Conservation (phyloP, 2,329 filamentous ascomycete genomes). For the Colletotrichum orbiculare region DNA sequence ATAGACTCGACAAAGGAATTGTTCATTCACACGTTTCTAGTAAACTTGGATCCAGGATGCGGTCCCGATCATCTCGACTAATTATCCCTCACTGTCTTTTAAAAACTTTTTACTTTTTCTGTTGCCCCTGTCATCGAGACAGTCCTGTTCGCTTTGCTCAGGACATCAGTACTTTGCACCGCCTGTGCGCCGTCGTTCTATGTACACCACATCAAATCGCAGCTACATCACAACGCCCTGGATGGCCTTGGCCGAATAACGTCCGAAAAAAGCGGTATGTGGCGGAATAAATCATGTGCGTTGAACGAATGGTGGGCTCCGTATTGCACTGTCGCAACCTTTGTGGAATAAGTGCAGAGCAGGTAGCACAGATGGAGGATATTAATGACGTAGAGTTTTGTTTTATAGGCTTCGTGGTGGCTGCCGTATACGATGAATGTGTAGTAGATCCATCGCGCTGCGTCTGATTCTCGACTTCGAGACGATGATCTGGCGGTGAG, state of each 20-base stretch:
- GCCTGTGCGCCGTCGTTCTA: conserved; percentile 16
- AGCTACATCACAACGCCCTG: conserved; percentile 6
- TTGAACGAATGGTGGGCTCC: conserved; percentile 28
- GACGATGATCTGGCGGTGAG: conserved; percentile 17
- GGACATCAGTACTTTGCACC: background rate
- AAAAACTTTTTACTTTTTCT: conserved; percentile 22
- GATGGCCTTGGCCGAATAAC: background rate
- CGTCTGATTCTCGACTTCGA: conserved; percentile 13
- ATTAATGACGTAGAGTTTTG: conserved; percentile 20
- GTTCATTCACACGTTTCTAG: conserved; percentile 29
- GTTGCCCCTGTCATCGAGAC: conserved; percentile 14
- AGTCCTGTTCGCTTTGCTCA: conserved; percentile 1
- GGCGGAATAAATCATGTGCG: conserved; percentile 34
- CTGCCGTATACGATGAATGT: conserved; percentile 11
- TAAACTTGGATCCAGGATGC: conserved; percentile 3
- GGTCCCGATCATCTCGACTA: background rate
- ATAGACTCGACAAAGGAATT: conserved; percentile 30
- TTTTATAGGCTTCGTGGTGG: conserved; percentile 1
- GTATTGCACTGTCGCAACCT: background rate
- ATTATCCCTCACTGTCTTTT: background rate
- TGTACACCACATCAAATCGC: conserved; percentile 26
- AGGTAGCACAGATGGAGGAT: conserved; percentile 4
- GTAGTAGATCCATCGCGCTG: conserved; percentile 29
- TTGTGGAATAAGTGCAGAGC: background rate
- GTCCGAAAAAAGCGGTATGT: conserved; percentile 19